These are phyloP conservation scores for Alternaria gaisen DNA, from an alignment of 2,329 filamentous ascomycete genomes.

Conservation along the genomic window DNA sequence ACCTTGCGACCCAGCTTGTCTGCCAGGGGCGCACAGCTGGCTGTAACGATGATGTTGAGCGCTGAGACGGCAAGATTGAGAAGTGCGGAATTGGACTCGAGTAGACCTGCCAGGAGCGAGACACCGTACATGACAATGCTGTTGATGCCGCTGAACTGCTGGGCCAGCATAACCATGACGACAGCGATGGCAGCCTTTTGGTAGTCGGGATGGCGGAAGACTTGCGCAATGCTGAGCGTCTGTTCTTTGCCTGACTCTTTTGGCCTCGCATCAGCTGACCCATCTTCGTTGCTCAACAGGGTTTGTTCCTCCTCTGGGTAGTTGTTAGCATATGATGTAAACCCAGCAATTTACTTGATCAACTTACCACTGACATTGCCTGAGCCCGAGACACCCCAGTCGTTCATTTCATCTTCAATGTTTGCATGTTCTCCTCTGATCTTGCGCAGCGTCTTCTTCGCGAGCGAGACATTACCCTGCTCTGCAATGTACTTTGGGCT, in stretches of 20 bases:
- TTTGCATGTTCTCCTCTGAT: slow-evolving; percentile 76
- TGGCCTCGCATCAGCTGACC: slow-evolving; percentile 32
- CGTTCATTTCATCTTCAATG: slow-evolving; percentile 75
- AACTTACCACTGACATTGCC: slow-evolving; percentile 42
- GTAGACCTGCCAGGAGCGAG: slow-evolving; percentile 80
- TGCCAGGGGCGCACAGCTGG: slow-evolving; percentile 81
- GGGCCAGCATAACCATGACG: slow-evolving; percentile 91
- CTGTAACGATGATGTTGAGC: slow-evolving; percentile 85
- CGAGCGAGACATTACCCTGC: slow-evolving; percentile 67
- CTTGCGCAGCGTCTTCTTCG: slow-evolving; percentile 73
- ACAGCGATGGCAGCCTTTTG: slow-evolving; percentile 86
- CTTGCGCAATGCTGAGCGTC: slow-evolving; percentile 59
- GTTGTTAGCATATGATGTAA: slow-evolving; percentile 22
- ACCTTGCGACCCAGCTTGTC: slow-evolving; percentile 88
- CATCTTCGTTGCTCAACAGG: slow-evolving; percentile 62
- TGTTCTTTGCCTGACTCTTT: slow-evolving; percentile 43
- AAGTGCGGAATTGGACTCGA: slow-evolving; percentile 81
- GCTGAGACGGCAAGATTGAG: slow-evolving; percentile 88
- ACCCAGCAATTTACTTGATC: no score
- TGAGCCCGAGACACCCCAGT: slow-evolving; percentile 51
- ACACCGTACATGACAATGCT: slow-evolving; percentile 99
- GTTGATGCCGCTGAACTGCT: slow-evolving; percentile 93
- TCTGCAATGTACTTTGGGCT: slow-evolving; percentile 87
- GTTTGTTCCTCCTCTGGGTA: slow-evolving; percentile 72
- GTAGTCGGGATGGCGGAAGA: slow-evolving; percentile 72